These are phyloP conservation scores for Exophiala calicioides DNA, from an alignment of 2,329 filamentous ascomycete species.

Conservation along the genomic window DNA sequence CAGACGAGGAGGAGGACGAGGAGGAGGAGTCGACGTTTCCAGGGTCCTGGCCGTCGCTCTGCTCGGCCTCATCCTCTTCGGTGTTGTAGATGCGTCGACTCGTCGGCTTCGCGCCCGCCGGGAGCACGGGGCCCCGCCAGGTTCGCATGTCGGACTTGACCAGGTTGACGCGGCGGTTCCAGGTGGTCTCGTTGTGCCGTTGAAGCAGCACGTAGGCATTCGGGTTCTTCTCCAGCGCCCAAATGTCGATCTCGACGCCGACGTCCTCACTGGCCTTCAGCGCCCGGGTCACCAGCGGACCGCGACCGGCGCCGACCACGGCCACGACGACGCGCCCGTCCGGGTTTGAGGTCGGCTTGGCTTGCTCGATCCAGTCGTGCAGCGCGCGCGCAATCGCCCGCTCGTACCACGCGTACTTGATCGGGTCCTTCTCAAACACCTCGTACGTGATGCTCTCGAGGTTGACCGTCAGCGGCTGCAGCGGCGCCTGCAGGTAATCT, in stretches of 20 bases:
- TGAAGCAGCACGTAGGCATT: constrained; percentile 94
- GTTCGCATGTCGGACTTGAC: constrained; percentile 97
- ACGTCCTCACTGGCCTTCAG: constrained; percentile 76
- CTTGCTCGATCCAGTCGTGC: constrained; percentile 71
- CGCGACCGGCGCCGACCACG: constrained; percentile 89
- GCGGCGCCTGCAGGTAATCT: constrained; percentile 91
- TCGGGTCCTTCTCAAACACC: constrained; percentile 95
- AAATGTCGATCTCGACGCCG: constrained; percentile 77
- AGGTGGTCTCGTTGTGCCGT: constrained; percentile 78
- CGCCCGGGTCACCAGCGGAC: constrained; percentile 85
- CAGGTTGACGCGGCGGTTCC: constrained; percentile 77
- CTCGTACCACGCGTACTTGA: constrained; percentile 98
- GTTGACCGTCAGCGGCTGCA: constrained; percentile 94
- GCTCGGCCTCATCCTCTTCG: constrained; percentile 27
- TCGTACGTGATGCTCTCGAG: constrained; percentile 97
- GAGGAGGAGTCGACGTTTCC: constrained; percentile 40
- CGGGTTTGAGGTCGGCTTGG: constrained; percentile 72
- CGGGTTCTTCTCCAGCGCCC: constrained; percentile 94
- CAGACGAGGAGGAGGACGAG: constrained; percentile 32
- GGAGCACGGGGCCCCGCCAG: constrained; percentile 74
- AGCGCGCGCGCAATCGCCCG: constrained; percentile 78
- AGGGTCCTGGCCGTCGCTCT: constrained; percentile 27
- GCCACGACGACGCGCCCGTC: constrained; percentile 77
- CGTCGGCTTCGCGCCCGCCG: constrained; percentile 12
- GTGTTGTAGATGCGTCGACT: constrained; percentile 29